phyloP scores from a whole-genome alignment of 805 yeast genomes.

The Brettanomyces custersianus region DNA sequence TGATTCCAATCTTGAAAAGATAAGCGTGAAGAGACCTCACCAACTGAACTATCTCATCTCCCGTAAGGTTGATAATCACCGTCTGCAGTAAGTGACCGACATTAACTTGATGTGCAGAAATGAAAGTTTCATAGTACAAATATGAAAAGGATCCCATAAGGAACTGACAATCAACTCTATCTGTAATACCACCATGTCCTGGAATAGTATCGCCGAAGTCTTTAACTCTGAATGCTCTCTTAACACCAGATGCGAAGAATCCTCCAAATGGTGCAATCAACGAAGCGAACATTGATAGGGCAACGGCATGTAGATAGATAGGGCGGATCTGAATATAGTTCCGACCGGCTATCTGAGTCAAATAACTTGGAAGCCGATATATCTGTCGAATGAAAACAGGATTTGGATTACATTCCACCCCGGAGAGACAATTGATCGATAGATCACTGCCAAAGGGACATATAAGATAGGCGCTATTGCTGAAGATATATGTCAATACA shows the following conservation, averaged over 20 bases:
- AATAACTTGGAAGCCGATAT: conserved; percentile 62
- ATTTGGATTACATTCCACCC: conserved; percentile 71
- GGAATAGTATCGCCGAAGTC: conserved; percentile 98
- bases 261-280: conserved; percentile 98
- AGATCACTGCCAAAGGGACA: conserved; percentile 60
- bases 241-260: conserved; percentile 94
- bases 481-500: conserved; percentile 52
- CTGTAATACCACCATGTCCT: conserved; percentile 98
- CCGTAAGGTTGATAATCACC: conserved; percentile 60
- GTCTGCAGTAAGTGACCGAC: conserved; percentile 71
- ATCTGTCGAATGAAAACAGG: conserved; percentile 83
- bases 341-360: conserved; percentile 35
- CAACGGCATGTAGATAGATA: conserved; percentile 79
- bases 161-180: conserved; percentile 95
- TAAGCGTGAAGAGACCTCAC: conserved; percentile 51
- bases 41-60: conserved; percentile 56
- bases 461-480: conserved; percentile 64
- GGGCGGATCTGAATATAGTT: conserved; percentile 65
- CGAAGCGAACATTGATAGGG: conserved; percentile 90
- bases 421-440: conserved; percentile 40
- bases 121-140: conserved; percentile 86
- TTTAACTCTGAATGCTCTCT: conserved; percentile 91
- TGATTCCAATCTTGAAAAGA: conserved; percentile 34
- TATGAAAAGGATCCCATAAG: conserved; percentile 95
- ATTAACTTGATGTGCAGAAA: conserved; percentile 61